Base-by-base conservation (phyloP, 768 basidiomycete genomes). In the Phlegmacium glaucopus region DNA sequence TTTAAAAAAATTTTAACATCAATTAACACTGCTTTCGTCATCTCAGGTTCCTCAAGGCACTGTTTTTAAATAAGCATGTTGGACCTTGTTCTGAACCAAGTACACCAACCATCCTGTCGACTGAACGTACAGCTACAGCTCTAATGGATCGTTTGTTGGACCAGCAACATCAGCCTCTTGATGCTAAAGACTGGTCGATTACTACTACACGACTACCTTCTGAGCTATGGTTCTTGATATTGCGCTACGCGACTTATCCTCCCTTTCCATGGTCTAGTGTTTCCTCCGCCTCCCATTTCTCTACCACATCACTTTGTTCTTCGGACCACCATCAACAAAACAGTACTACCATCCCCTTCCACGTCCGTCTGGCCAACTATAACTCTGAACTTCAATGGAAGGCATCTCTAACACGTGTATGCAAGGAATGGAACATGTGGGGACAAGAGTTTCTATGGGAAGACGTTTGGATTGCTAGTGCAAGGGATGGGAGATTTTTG, bases 151-250 rank as follows among this genome's bases (percentile, higher is more conserved):
- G n/a, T n/a, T n/a, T n/a, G n/a, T n/a, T n/a, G n/a, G n/a, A n/a
- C n/a, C 22, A 22, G 22, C 22, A 22, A 22, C 22, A 22, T 29
- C 13, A 41, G 35, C 3, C 29, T 46, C n/a, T 53, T 46, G n/a
- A n/a, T n/a, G n/a, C n/a, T n/a, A n/a, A n/a, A n/a, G n/a, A n/a
- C n/a, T n/a, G n/a, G n/a, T n/a, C n/a, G n/a, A n/a, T n/a, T 18
- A 48, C 5, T 22, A 5, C 47, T 13, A 50, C 52, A 6, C 30
- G n/a, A 0, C 70, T 86, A 11, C 85, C 85, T 0, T 59, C 74
- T 1, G 85, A 88, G 54, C 59, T 88, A 6, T 87, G 85, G 85
- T 65, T 78, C n/a, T 62, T 76, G 55, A 76, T 88, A 48, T 65
- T 88, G 44, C 78, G 79, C 34, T 77, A 77, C 55, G 83, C 82